Evolutionary conservation across 1,139 yeast genomes (phyloP).

Genomic region (Kodamaea alishanica): DNA sequence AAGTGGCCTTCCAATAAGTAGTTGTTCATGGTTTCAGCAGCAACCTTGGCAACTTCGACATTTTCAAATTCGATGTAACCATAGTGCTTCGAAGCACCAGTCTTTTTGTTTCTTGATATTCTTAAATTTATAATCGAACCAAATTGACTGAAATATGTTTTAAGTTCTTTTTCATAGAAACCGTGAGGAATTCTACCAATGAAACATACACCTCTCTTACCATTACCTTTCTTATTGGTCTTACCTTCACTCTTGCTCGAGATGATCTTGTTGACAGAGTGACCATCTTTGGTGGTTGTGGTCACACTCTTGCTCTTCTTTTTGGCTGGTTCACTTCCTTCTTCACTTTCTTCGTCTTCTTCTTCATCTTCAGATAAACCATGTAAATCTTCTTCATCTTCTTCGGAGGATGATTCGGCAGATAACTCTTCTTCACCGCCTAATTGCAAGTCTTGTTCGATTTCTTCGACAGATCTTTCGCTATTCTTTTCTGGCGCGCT

Average conservation of each 20-base stretch:
- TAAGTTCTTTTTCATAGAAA: constrained; percentile 80
- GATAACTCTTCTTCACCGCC: constrained; percentile 14
- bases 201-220: constrained; percentile 65
- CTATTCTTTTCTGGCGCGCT: constrained; percentile 8
- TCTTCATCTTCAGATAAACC: constrained; percentile 23
- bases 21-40: constrained; percentile 94
- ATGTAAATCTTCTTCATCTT: constrained; percentile 22
- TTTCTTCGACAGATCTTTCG: constrained; percentile 23
- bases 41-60: constrained; percentile 75
- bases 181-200: constrained; percentile 93
- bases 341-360: constrained; percentile 19
- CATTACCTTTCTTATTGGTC: constrained; percentile 15
- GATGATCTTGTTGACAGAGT: constrained; percentile 18
- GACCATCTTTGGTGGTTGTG: constrained; percentile 16
- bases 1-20: constrained; percentile 86
- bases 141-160: constrained; percentile 81
- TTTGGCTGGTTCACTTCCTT: constrained; percentile 9
- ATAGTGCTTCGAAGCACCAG: constrained; percentile 90
- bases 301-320: constrained; percentile 12
- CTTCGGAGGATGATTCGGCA: constrained; percentile 13
- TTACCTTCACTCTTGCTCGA: constrained; percentile 23
- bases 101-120: constrained; percentile 82
- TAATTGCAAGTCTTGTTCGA: constrained; percentile 31
- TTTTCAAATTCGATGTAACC: constrained; percentile 84
- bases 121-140: constrained; percentile 78